These are phyloP conservation scores for Botrytis fragariae DNA, from an alignment of 2,329 filamentous ascomycete genomes.

Conservation along the genomic window DNA sequence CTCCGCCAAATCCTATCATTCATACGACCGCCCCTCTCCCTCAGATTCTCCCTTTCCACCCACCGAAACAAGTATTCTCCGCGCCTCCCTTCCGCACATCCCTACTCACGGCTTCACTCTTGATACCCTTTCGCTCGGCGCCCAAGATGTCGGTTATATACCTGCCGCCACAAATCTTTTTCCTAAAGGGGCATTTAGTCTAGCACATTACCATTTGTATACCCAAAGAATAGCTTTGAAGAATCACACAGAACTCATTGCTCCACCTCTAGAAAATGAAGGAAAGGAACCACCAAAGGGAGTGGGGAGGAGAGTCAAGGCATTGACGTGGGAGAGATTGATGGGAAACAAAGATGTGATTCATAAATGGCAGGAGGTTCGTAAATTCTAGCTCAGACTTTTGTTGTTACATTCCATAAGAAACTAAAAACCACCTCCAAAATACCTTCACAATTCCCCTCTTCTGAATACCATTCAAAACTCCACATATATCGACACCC, in stretches of 20 bases:
- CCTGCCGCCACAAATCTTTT: constrained; percentile 84
- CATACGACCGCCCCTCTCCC: constrained; percentile 65
- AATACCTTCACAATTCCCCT: background rate
- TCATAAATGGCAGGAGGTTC: constrained; percentile 81
- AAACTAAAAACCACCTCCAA: too few species aligned
- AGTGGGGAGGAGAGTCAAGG: constrained; percentile 64
- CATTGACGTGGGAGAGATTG: constrained; percentile 73
- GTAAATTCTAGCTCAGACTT: constrained; percentile 26
- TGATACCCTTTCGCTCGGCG: constrained; percentile 70
- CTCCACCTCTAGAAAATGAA: constrained; percentile 42
- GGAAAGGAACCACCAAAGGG: constrained; percentile 41
- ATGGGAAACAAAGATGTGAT: constrained; percentile 71
- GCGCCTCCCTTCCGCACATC: constrained; percentile 75
- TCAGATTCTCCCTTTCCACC: constrained; percentile 59
- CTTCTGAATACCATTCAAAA: background rate
- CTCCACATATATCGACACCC: background rate
- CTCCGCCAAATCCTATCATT: constrained; percentile 55
- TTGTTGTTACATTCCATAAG: background rate
- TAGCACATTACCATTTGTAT: constrained; percentile 76
- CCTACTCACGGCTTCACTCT: constrained; percentile 79
- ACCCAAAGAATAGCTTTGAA: constrained; percentile 60
- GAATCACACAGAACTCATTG: constrained; percentile 27
- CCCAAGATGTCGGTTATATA: constrained; percentile 79
- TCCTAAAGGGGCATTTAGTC: constrained; percentile 73
- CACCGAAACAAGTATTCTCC: constrained; percentile 73